phyloP scores from a whole-genome alignment of 2,329 filamentous ascomycete genomes.

The Catunica adiposa region DNA sequence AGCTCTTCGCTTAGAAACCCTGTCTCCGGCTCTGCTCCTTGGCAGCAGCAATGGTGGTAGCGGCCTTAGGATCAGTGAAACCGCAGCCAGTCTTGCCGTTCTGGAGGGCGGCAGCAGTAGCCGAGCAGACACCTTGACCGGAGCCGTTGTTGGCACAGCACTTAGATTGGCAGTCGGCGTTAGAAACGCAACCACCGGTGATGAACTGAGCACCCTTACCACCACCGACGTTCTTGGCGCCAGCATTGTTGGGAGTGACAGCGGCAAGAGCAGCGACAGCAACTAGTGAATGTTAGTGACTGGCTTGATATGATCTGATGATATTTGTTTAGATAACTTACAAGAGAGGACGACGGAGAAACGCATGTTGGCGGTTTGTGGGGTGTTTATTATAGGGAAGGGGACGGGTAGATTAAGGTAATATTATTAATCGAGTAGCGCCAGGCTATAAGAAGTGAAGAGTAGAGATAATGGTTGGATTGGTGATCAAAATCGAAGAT shows the following conservation, averaged over 20 bases:
- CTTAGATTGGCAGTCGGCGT: constrained; percentile 18
- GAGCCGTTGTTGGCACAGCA: constrained; percentile 20
- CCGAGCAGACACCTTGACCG: constrained; percentile 20
- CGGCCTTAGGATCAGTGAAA: constrained; percentile 18
- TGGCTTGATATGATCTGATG: not conserved
- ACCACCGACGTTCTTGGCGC: constrained; percentile 18
- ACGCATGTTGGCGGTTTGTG: constrained; percentile 19
- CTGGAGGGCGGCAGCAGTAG: constrained; percentile 18
- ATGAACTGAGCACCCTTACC: constrained; percentile 20
- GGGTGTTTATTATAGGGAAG: not conserved
- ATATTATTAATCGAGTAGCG: constrained; percentile 9
- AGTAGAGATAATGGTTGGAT: not conserved
- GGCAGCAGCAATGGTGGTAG: constrained; percentile 11
- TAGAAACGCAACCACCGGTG: constrained; percentile 19
- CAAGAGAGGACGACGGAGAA: constrained; percentile 17
- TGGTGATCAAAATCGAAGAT: not conserved
- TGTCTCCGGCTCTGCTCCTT: constrained; percentile 13
- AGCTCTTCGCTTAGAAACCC: constrained; percentile 15
- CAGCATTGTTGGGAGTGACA: constrained; percentile 18
- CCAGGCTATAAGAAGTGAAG: constrained; percentile 4
- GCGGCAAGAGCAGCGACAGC: constrained; percentile 16
- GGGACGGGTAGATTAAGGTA: constrained; percentile 7
- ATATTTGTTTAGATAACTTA: constrained; percentile 15
- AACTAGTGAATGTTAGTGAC: constrained; percentile 11
- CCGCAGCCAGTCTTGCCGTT: constrained; percentile 22